phyloP scores from a whole-genome alignment of 139 green algal genomes.

The Chlorella vulgaris region DNA sequence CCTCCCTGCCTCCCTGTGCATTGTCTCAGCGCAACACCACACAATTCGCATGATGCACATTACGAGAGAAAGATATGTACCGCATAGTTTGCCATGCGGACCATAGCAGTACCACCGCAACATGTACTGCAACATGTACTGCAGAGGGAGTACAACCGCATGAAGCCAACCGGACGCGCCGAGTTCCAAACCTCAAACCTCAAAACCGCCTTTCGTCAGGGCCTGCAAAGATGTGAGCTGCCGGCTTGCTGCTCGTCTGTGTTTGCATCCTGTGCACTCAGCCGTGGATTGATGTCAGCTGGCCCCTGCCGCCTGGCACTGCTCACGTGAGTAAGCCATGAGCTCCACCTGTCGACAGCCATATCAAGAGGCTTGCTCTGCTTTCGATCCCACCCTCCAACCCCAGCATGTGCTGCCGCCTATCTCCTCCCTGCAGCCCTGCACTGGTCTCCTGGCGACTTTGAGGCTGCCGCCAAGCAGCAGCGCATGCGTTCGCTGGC shows the following conservation, averaged over 20 bases:
- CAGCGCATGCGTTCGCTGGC: background rate
- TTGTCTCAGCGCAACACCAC: too few relatives aligned
- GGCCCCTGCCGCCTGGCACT: too few relatives aligned
- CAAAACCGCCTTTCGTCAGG: constrained; percentile 38
- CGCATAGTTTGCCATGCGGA: background rate
- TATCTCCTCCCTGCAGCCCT: constrained; percentile 8
- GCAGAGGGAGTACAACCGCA: constrained; percentile 40
- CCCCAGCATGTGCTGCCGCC: too few relatives aligned
- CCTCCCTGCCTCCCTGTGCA: too few relatives aligned
- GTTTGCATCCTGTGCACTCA: background rate
- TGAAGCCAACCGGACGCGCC: constrained; percentile 26
- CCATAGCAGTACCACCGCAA: background rate
- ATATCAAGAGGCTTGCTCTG: too few relatives aligned
- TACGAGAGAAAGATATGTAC: background rate
- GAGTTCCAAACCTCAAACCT: constrained; percentile 43
- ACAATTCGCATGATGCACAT: too few relatives aligned
- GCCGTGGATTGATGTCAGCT: too few relatives aligned
- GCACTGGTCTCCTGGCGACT: constrained; percentile 33
- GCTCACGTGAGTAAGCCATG: too few relatives aligned
- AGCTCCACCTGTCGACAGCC: too few relatives aligned
- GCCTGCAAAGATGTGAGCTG: constrained; percentile 23
- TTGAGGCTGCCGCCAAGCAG: constrained; percentile 11
- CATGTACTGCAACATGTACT: background rate
- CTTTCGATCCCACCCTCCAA: too few relatives aligned
- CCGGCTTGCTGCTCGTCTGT: background rate